phyloP scores from a whole-genome alignment of 148 eudicot species.

The Spergularia marina region DNA sequence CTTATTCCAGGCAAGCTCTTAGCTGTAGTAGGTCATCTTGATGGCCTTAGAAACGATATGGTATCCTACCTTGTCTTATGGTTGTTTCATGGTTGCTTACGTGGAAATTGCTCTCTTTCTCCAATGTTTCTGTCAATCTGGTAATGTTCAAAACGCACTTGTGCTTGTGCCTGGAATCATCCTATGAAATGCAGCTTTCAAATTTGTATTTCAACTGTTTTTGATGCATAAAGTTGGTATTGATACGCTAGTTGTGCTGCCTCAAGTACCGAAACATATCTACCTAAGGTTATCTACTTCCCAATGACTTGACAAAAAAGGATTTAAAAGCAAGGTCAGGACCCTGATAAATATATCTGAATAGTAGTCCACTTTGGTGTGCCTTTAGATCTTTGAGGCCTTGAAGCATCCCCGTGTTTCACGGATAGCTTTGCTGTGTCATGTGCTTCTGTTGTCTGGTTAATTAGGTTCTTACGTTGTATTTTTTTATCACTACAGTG shows the following conservation, averaged over 20 bases:
- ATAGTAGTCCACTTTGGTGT: not conserved
- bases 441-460: not conserved
- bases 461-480: constrained; percentile 12
- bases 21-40: not conserved
- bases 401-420: not conserved
- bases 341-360: not conserved
- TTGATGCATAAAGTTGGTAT: not conserved
- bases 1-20: not conserved
- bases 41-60: not conserved
- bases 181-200: too few relatives aligned
- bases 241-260: not conserved
- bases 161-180: too few relatives aligned
- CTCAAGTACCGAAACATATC: not conserved
- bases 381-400: not conserved
- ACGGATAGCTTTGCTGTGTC: not conserved
- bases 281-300: too few relatives aligned
- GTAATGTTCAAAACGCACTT: not conserved
- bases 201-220: not conserved
- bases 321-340: not conserved
- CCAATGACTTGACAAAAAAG: too few relatives aligned
- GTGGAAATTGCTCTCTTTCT: not conserved
- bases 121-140: not conserved
- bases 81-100: not conserved
- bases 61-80: not conserved
- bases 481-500: constrained; percentile 43